Base-by-base conservation (phyloP, 495 filamentous ascomycete genomes). In the Penicillium verhagenii region DNA sequence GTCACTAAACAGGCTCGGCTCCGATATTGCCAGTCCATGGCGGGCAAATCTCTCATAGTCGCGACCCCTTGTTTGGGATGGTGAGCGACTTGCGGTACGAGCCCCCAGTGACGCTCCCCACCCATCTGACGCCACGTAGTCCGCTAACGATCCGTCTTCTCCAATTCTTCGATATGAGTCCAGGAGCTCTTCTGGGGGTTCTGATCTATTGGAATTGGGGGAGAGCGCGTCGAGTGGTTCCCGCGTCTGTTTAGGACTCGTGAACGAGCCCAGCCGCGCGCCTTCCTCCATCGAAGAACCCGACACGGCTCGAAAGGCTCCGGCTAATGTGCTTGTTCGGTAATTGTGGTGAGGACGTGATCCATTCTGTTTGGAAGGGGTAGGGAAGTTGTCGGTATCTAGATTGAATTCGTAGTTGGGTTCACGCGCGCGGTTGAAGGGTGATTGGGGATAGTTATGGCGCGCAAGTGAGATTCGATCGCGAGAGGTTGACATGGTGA, bases 91-190 rank as follows among this genome's bases (percentile, higher is more conserved):
- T 26, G 47, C 45, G 1, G 63, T 51, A 28, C 53, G 57, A 19
- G 47, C 45, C 10, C 45, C 48, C 18, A 13, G 29, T 7, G 45
- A 50, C 23, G 48, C 49, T 14, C 67, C 63, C 54, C 63, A 57
- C 33, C 69, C 70, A 11, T 71, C 61, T 21, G 68, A 64, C 21
- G 54, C 53, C 4, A 68, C 67, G 2, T 67, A 54, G 31, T 80
- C 69, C 3, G 70, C 67, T 19, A 80, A 52, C 18, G 68, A 65
- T 18, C 70, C 69, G 20, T 73, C 76, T 39, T 78, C 76, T 16
- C 74, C 66, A 42, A 79, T 79, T 47, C 69, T 69, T 43, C 69
- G 64, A 53, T 82, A 81, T 6, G 68, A 62, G 54, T 80, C 76
- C 16, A 57, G 63, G 1, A 76, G 53, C 40, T 77, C 78, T 28